These are phyloP conservation scores for Phytophthora megakarya DNA, from an alignment of 352 stramenopile genomes.

Conservation along the genomic window DNA sequence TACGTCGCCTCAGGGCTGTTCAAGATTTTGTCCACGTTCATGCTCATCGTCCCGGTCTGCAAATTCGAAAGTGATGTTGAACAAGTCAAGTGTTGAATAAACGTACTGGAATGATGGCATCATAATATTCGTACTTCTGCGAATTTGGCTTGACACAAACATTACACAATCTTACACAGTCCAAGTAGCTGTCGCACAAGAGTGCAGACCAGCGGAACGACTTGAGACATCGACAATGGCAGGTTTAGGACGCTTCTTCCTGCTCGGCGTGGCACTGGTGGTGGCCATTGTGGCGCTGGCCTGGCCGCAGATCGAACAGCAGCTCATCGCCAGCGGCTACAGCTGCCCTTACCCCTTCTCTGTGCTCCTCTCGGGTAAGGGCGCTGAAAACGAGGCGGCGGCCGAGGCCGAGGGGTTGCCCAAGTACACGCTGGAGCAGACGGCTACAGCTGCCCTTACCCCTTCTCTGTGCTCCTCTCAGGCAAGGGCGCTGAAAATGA, in stretches of 20 bases:
- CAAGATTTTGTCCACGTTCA: conserved; percentile 74
- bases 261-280: conserved; percentile 55
- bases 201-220: conserved; percentile 28
- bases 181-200: conserved; percentile 13
- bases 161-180: no score
- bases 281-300: conserved; percentile 60
- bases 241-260: conserved; percentile 43
- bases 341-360: conserved; percentile 74
- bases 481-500: conserved; percentile 30
- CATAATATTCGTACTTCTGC: neutral
- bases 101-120: conserved; percentile 15
- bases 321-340: conserved; percentile 53
- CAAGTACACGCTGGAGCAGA: no score
- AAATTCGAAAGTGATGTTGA: conserved; percentile 39
- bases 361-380: conserved; percentile 41
- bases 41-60: conserved; percentile 42
- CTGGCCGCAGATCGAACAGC: conserved; percentile 78
- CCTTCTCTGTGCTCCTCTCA: conserved; percentile 56
- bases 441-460: conserved; percentile 69
- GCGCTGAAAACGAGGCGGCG: conserved; percentile 23
- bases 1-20: conserved; percentile 52
- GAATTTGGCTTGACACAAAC: conserved; percentile 1
- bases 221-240: conserved; percentile 27
- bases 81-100: conserved; percentile 21
- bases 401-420: conserved; percentile 40